Base-by-base conservation (phyloP, 768 basidiomycete species). In the Leccinum barrowsii region DNA sequence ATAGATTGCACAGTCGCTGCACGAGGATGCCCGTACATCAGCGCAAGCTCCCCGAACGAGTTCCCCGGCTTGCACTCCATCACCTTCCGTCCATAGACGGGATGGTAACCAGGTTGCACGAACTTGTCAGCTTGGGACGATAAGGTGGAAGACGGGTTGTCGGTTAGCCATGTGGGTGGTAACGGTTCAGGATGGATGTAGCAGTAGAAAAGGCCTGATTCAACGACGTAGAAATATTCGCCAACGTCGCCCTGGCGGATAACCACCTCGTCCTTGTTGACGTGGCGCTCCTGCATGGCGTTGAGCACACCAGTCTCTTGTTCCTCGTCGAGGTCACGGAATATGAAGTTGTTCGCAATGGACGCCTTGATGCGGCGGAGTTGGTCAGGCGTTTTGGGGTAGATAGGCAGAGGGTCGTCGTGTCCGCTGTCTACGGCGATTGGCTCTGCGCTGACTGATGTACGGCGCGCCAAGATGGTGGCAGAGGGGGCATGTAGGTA, bases 11-110 rank as follows among this genome's bases (percentile, higher is more conserved):
- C 95, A 7, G 93, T 94, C 15, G 97, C 97, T 19, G 94, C 93
- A 32, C 97, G 91, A 42, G 92, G 92, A 64, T 96, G 94, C 34
- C 93, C 94, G 75, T 99, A 96, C 96, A 99, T 98, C 64, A 99
- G 77, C 30, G 97, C 97, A 56, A 99, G 81, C 75, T 99, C 96
- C 47, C 97, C 97, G 60, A 98, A 98, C 47, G 89, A 94, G 59
- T 81, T 85, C 4, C 94, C 94, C 1, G 91, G 85, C 48, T 79
- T 81, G 79, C 90, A 94, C 58, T 92, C 89, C 54, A 86, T 84
- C 2, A 98, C 97, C 70, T 89, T 86, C 59, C 83, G 86, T 22
- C 92, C 92, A 65, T 86, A 85, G 59, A 84, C 81, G 5, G 85
- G 80, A 62, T 92, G 87, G 59, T 83, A 83, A 4, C 83, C 83